Evolutionary conservation across 148 eudicot species (phyloP), one percentile per base, ranked within the genome.

Genomic region (Rhododendron williamsianum): DNA sequence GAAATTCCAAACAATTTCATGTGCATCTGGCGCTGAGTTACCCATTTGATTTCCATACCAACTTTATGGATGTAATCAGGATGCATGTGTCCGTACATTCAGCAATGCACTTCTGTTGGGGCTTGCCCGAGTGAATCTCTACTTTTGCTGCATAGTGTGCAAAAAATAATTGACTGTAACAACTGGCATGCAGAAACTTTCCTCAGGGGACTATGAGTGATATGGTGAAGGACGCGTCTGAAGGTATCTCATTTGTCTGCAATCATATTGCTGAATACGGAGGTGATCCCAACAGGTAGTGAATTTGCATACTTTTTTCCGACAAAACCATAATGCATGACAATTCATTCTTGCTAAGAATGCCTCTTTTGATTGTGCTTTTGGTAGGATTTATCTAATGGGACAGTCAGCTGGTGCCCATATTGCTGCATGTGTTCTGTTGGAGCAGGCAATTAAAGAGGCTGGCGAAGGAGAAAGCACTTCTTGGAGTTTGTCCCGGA

Each of bases 321-420:
- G n/a, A 1, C 6, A 13, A 58, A 81, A 12, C 45, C 12, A 12
- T 33, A 48, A 36, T 49, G 49, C 46, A 9, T 23, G 67, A 16
- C 67, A 71, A n/a, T 83, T 30, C n/a, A 19, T 83, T 83, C 15
- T 73, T 83, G 71, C 72, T 43, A 23, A 87, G 56, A n/a, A 18
- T 43, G 8, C 12, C 58, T 73, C 49, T 58, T 19, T 85, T 54
- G 23, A 67, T 11, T 76, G 41, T 80, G 74, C 19, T 51, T 84
- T 82, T 78, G 86, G 79, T 81, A 97, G 98, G 88, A 87, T 97
- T 69, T 95, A 93, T 89, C 87, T 97, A 78, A 97, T 97, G 99
- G 99, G 99, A 56, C 99, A 97, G 85, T 97, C 99, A 78, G 99
- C 99, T 90, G 99, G 99, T 82, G 99, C 99, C 23, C 99, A 97